Evolutionary conservation across 208 protist genomes (phyloP), one percentile per base, ranked within the genome.

Genomic region (Trypanosoma melophagium): DNA sequence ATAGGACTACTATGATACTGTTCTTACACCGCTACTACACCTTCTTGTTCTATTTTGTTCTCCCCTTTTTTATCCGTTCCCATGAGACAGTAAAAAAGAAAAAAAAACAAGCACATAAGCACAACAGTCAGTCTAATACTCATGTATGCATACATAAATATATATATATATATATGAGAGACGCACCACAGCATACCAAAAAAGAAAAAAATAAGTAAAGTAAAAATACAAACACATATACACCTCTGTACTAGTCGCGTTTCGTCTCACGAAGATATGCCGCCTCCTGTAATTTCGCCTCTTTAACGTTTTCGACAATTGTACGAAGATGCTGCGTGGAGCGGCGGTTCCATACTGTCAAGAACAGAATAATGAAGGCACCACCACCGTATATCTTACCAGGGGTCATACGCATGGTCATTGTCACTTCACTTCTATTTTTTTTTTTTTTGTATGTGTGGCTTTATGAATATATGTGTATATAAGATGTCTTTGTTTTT

Each of bases 371-470:
- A 25, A 79, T 74, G 25, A 79, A 25, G 7, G 66, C 72, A 28
- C 80, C 79, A 67, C 81, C 86, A 40, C 83, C 86, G 66, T 93
- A 93, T 66, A 93, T 93, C 56, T 93, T 93, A 8, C 87, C 87
- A 45, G 87, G 77, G 7, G 79, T 79, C 49, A 93, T 74, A 22
- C 87, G 83, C 87, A 93, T 93, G 19, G 42, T 76, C 71, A 76
- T 76, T 28, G 45, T 76, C 28, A 7, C 19, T 9, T 24, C 16
- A 49, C 3, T 50, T 38, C n/a, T 10, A 40, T 19, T 42, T 59
- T 54, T 53, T 25, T 60, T 60, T 28, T 9, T 14, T 41, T 21
- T n/a, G 8, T 47, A 10, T 5, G 28, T 5, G 28, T 35, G 5
- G 5, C 3, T 35, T 35, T 35, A 35, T 5, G 5, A 35, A 35